These are phyloP conservation scores for Aethionema arabicum DNA, from an alignment of 345 rosid genomes.

Conservation along the genomic window DNA sequence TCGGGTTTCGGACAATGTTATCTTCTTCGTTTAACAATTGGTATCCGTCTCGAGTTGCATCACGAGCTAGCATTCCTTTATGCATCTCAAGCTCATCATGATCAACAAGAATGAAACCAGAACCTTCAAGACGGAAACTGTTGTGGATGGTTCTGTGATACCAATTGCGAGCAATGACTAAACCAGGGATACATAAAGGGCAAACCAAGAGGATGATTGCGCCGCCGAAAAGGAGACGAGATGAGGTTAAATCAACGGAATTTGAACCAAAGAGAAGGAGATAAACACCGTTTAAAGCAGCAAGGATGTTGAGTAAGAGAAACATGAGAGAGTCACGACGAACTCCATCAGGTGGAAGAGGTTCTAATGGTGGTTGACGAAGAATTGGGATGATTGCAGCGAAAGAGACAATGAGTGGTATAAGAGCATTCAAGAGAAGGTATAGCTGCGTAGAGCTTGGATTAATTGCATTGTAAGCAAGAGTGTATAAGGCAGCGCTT, in stretches of 20 bases:
- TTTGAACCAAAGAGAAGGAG: slow-evolving; percentile 68
- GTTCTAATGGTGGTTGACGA: slow-evolving; percentile 76
- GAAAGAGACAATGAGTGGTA: slow-evolving; percentile 65
- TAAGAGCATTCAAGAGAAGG: slow-evolving; percentile 71
- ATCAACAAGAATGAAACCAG: slow-evolving; percentile 74
- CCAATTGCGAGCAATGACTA: slow-evolving; percentile 78
- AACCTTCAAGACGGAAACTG: slow-evolving; percentile 56
- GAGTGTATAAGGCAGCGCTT: slow-evolving; percentile 82
- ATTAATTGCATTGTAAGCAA: slow-evolving; percentile 66
- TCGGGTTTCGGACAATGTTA: slow-evolving; percentile 16
- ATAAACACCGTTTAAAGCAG: slow-evolving; percentile 72
- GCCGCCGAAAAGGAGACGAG: slow-evolving; percentile 65
- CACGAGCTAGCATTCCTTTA: slow-evolving; percentile 57
- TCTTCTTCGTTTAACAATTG: slow-evolving; percentile 32
- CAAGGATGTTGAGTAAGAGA: slow-evolving; percentile 64
- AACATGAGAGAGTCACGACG: slow-evolving; percentile 73
- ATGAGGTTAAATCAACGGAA: slow-evolving; percentile 30
- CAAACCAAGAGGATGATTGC: slow-evolving; percentile 68
- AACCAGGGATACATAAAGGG: slow-evolving; percentile 76
- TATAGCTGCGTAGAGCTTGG: slow-evolving; percentile 55
- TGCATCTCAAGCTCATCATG: slow-evolving; percentile 90
- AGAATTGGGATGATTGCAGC: slow-evolving; percentile 72
- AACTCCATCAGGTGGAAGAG: slow-evolving; percentile 65
- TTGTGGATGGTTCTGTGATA: slow-evolving; percentile 56
- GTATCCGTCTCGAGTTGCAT: slow-evolving; percentile 42